phyloP scores from a whole-genome alignment of 31 red algal species.

The Endocladia muricata region DNA sequence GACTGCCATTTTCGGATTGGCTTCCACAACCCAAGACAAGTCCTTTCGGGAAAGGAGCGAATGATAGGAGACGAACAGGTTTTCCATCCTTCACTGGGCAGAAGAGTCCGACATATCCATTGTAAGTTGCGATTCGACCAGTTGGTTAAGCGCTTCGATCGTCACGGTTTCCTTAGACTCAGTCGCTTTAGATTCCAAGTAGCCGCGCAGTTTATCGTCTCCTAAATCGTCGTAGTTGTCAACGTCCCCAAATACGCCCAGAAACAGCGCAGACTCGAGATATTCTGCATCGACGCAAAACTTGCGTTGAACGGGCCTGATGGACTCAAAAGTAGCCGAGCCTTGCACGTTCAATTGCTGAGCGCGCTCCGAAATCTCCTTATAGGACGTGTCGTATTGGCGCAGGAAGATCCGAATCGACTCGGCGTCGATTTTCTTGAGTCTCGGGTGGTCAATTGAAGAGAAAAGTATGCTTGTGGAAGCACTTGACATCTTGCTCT shows the following conservation, averaged over 20 bases:
- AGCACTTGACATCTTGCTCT: no score
- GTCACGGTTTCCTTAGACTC: background rate
- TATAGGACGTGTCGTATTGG: no score
- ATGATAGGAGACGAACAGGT: background rate
- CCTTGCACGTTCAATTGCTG: no score
- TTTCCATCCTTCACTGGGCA: background rate
- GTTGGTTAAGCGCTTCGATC: background rate
- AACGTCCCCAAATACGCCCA: background rate
- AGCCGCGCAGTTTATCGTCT: background rate
- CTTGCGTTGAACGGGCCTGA: constrained; percentile 9
- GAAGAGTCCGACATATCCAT: background rate
- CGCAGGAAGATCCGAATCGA: no score
- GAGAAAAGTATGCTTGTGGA: no score
- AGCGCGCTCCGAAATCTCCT: no score
- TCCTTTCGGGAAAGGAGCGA: constrained; percentile 5
- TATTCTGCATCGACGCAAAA: constrained; percentile 4
- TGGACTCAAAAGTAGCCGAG: no score
- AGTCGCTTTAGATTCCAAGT: constrained; percentile 7
- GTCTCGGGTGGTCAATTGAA: no score
- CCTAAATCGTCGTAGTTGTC: background rate
- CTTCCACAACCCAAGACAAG: background rate
- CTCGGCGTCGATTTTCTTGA: no score
- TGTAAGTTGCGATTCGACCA: background rate
- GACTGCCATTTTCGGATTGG: background rate
- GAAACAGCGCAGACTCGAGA: background rate